Evolutionary conservation across 352 stramenopile genomes (phyloP).

Genomic region (Globisporangium alternatum): DNA sequence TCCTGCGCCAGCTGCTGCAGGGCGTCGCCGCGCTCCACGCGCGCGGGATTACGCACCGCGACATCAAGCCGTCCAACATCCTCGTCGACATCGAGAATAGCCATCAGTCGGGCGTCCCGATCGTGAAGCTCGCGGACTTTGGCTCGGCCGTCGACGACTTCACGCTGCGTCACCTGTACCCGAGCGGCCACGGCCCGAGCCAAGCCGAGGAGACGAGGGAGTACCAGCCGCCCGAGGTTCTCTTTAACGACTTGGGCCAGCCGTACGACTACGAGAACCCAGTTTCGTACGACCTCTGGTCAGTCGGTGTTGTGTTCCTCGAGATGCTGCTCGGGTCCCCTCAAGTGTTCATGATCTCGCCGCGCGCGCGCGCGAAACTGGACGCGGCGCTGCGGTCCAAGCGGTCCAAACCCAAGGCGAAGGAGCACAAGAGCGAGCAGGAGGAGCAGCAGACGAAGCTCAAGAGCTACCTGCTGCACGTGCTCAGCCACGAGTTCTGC

Average conservation of each 20-base stretch:
- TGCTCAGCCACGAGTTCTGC: conserved; percentile 84
- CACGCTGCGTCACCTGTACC: conserved; percentile 72
- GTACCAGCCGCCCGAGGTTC: conserved; percentile 94
- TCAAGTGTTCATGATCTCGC: conserved; percentile 77
- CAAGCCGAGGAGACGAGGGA: conserved; percentile 92
- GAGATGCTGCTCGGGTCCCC: conserved; percentile 95
- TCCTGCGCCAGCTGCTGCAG: conserved; percentile 93
- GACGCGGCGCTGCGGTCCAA: conserved; percentile 63
- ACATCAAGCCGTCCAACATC: conserved; percentile 83
- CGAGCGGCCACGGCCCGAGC: conserved; percentile 55
- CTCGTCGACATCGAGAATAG: conserved; percentile 39
- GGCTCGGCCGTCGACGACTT: conserved; percentile 84
- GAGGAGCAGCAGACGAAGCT: conserved; percentile 24
- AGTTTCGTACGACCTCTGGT: conserved; percentile 89
- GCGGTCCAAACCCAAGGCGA: conserved; percentile 20
- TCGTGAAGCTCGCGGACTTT: conserved; percentile 87
- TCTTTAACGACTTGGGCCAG: conserved; percentile 54
- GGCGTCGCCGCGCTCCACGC: conserved; percentile 88
- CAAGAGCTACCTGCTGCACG: conserved; percentile 75
- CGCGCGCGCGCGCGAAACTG: conserved; percentile 88
- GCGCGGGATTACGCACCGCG: conserved; percentile 89
- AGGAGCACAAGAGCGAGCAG: neutral
- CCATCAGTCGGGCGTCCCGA: conserved; percentile 20
- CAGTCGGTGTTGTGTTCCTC: conserved; percentile 94
- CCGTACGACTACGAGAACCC: conserved; percentile 63